A percentile compares a stretch with the other conserved stretches of the same genome.
Evolutionary conservation across 1,284 basidiomycete species (phyloP).

Genomic region (Cryptococcus floricola): DNA sequence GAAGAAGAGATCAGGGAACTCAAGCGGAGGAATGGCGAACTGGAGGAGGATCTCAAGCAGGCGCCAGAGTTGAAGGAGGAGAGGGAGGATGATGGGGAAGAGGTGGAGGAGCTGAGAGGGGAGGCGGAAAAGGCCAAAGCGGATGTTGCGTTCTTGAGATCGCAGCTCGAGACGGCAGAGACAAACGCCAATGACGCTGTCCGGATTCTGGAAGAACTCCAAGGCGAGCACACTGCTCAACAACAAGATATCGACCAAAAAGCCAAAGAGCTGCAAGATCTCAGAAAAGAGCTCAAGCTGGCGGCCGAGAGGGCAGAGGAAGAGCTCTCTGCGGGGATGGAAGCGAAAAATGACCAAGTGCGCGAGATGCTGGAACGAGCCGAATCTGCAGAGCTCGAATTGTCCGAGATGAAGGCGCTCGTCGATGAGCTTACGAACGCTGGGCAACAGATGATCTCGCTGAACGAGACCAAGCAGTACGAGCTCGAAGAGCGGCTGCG

Average conservation of each 20-base stretch:
- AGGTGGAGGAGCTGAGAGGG: slow-evolving; percentile 35
- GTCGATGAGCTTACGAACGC: slow-evolving; percentile 45
- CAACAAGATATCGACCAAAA: slow-evolving; percentile 28
- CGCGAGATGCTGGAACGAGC: slow-evolving; percentile 37
- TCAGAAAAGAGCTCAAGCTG: slow-evolving; percentile 41
- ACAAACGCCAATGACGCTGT: slow-evolving; percentile 40
- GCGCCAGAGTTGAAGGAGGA: slow-evolving; percentile 18
- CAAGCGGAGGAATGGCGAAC: slow-evolving; percentile 32
- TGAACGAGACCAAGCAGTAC: slow-evolving; percentile 78
- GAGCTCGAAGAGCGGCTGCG: slow-evolving; percentile 69
- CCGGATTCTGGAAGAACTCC: slow-evolving; percentile 32
- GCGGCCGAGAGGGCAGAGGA: slow-evolving; percentile 36
- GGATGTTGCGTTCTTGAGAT: slow-evolving; percentile 31
- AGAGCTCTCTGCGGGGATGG: slow-evolving; percentile 49
- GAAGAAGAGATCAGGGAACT: slow-evolving; percentile 44
- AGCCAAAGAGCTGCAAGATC: slow-evolving; percentile 33
- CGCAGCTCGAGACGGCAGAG: slow-evolving; percentile 33
- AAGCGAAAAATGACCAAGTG: slow-evolving; percentile 46
- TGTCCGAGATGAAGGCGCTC: slow-evolving; percentile 34
- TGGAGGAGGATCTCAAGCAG: slow-evolving; percentile 24
- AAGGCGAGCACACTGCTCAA: slow-evolving; percentile 29
- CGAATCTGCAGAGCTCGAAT: slow-evolving; percentile 35
- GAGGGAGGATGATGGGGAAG: slow-evolving; percentile 6
- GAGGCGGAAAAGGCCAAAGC: slow-evolving; percentile 27
- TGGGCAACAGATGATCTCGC: slow-evolving; percentile 76